Conservation (phyloP, 164 flowering plant species). For the Tetrastigma voinierianum region DNA sequence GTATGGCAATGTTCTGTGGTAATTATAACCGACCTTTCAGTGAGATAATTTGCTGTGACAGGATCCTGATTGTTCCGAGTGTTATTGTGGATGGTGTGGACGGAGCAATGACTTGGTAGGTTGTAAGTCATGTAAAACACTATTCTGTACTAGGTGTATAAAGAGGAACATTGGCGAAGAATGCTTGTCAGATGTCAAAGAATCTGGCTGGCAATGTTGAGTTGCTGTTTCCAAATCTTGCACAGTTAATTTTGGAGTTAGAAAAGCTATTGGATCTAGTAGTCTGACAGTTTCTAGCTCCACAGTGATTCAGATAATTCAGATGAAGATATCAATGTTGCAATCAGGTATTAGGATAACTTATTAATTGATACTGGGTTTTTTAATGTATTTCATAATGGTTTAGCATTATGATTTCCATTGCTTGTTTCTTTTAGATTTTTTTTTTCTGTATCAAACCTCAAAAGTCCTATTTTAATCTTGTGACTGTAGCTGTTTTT, state of each 20-base stretch:
- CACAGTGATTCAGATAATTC: constrained; percentile 64
- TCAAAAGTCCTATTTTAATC: too few species aligned
- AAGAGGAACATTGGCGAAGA: constrained; percentile 67
- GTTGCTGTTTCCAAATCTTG: constrained; percentile 73
- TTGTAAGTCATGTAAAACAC: constrained; percentile 62
- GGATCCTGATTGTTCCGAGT: constrained; percentile 71
- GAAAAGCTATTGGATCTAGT: constrained; percentile 46
- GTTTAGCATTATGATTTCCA: too few species aligned
- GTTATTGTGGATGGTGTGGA: constrained; percentile 93
- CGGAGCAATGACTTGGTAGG: constrained; percentile 48
- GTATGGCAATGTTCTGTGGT: background rate
- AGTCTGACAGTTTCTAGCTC: constrained; percentile 51
- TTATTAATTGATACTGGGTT: background rate
- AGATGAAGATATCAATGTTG: constrained; percentile 34
- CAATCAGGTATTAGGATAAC: constrained; percentile 43
- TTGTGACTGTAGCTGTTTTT: too few species aligned
- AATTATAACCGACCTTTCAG: too few species aligned
- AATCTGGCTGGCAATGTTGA: constrained; percentile 73
- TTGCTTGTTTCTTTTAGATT: background rate
- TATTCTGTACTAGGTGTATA: constrained; percentile 68
- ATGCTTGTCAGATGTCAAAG: constrained; percentile 34
- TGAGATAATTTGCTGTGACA: constrained; percentile 22
- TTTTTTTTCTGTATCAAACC: too few species aligned
- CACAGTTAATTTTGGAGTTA: constrained; percentile 43
- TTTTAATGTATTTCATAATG: too few species aligned